Percentiles rank a stretch among this genome's conserved stretches.
These are phyloP conservation scores for Strobilomyces echinocephalus DNA, from an alignment of 768 basidiomycete species.

Conservation along the genomic window DNA sequence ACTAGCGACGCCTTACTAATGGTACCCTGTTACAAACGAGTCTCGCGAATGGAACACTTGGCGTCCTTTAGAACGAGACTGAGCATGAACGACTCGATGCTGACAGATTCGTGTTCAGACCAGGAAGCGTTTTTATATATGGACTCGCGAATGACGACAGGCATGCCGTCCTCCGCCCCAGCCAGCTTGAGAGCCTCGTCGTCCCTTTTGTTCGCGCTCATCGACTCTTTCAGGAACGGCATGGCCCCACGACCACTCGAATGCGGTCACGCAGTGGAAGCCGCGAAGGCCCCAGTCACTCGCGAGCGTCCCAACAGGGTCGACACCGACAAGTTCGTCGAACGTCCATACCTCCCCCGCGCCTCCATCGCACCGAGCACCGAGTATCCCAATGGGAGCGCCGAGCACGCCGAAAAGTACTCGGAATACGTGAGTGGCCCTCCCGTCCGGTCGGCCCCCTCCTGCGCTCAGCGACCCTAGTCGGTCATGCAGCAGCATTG, in stretches of 20 bases:
- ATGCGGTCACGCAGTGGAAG: constrained; percentile 16
- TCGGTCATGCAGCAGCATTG: constrained; percentile 41
- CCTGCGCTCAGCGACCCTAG: constrained; percentile 7
- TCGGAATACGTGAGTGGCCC: constrained; percentile 17
- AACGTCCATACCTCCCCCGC: constrained; percentile 27
- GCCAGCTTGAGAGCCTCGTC: constrained; percentile 9
- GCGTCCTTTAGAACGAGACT: not conserved
- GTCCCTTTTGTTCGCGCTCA: constrained; percentile 13
- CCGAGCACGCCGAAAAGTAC: constrained; percentile 16
- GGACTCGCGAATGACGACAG: constrained; percentile 8
- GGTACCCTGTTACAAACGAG: constrained; percentile 14
- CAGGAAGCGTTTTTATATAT: not conserved
- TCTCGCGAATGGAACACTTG: constrained; percentile 2
- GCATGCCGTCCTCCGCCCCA: constrained; percentile 16
- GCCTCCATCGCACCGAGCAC: constrained; percentile 25
- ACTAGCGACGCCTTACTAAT: constrained; percentile 8
- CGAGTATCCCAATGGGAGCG: constrained; percentile 21
- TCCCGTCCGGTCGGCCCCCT: not conserved
- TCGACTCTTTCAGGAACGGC: constrained; percentile 17
- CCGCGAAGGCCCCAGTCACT: constrained; percentile 21
- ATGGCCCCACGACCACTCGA: constrained; percentile 18
- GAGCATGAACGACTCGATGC: not conserved
- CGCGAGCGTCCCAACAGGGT: constrained; percentile 14
- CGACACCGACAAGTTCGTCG: constrained; percentile 26
- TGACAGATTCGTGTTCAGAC: constrained; percentile 16